phyloP scores from a whole-genome alignment of 345 rosid genomes.

The Eucalyptus shirleyi region DNA sequence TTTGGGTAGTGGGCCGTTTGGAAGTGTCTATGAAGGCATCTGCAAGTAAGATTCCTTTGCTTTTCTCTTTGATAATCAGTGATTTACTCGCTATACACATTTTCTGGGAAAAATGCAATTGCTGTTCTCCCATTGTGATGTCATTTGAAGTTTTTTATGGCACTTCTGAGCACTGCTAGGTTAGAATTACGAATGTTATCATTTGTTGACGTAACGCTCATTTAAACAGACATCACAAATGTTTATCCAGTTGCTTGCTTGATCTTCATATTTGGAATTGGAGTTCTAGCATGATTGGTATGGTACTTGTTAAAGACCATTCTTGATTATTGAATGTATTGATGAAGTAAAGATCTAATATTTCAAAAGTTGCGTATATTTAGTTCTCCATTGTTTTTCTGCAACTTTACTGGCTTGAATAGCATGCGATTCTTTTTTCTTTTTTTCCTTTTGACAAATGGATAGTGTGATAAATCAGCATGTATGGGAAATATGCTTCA shows the following conservation, averaged over 20 bases:
- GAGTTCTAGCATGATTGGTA: not conserved
- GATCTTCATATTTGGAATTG: not conserved
- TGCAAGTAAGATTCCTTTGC: conserved; percentile 3
- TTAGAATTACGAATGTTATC: not conserved
- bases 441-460: not conserved
- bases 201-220: not conserved
- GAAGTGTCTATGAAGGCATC: conserved; percentile 19
- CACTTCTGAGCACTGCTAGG: not conserved
- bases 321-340: not conserved
- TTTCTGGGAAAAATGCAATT: not conserved
- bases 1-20: conserved; percentile 25
- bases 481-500: not conserved
- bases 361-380: not conserved
- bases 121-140: not conserved
- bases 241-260: not conserved
- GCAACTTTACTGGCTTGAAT: not conserved
- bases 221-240: not conserved
- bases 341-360: not conserved
- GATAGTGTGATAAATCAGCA: not conserved
- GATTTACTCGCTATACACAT: not conserved
- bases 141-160: not conserved
- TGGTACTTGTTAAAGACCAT: not conserved
- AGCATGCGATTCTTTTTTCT: not conserved
- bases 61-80: not conserved
- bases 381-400: not conserved